Conservation (phyloP, 2,329 filamentous ascomycete genomes). For the Xylaria polymorpha region DNA sequence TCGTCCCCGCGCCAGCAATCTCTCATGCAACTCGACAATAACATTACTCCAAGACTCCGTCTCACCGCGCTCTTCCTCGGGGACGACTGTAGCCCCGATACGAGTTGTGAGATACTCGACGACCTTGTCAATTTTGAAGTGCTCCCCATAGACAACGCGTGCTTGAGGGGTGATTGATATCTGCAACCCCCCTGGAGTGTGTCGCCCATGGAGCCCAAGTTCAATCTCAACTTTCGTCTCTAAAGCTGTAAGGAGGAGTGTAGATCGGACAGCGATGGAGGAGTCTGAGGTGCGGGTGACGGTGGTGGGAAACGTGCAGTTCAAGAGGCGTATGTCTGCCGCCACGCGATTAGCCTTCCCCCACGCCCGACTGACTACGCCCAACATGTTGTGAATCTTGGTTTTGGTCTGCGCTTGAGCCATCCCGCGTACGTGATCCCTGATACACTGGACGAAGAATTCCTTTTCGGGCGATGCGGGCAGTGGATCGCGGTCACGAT, state of each 20-base stretch:
- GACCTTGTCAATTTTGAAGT: conserved; percentile 80
- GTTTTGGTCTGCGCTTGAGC: conserved; percentile 64
- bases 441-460: conserved; percentile 79
- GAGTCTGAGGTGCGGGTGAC: conserved; percentile 73
- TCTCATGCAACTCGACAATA: conserved; percentile 65
- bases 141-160: conserved; percentile 79
- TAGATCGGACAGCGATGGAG: conserved; percentile 69
- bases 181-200: conserved; percentile 62
- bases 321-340: conserved; percentile 70
- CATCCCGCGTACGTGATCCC: conserved; percentile 73
- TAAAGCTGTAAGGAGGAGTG: conserved; percentile 71
- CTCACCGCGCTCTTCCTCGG: conserved; percentile 51
- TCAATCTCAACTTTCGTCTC: conserved; percentile 75
- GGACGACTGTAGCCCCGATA: conserved; percentile 56
- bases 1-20: conserved; percentile 65
- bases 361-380: conserved; percentile 72
- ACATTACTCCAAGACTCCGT: conserved; percentile 64
- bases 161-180: conserved; percentile 67
- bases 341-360: conserved; percentile 69
- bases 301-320: conserved; percentile 72
- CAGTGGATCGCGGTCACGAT: conserved; percentile 62
- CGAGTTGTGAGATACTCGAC: conserved; percentile 73
- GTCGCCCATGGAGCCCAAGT: conserved; percentile 65
- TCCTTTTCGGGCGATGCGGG: conserved; percentile 74
- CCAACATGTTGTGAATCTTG: conserved; percentile 67